Base-by-base conservation (phyloP, 129 eudicot genomes). In the Ambrosia artemisiifolia region DNA sequence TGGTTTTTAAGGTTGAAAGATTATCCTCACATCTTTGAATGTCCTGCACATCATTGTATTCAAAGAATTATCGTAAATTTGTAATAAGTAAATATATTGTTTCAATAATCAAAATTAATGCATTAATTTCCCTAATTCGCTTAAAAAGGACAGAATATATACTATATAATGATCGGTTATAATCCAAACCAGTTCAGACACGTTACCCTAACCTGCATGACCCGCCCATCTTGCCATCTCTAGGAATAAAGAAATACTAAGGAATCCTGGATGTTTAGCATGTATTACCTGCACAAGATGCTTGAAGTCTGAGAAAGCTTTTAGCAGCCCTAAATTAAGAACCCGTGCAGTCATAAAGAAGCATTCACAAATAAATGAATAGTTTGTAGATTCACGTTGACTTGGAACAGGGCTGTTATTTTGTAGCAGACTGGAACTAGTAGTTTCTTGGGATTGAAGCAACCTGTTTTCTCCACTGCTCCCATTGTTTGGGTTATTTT, bases 311-410 rank as follows among this genome's bases (percentile, higher is more conserved):
- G 96, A 87, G 83, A 94, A 90, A 70, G 95, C 96, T 85, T 94
- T 94, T 64, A 94, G 74, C 32, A 94, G 70, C 43, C 98, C 98
- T 84, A 94, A 84, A 85, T 94, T 93, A 13, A 94, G 95, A 42
- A 90, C 95, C 77, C 98, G 82, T 48, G 98, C 96, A 60, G 98
- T 94, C 98, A 94, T 94, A 78, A 90, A 94, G 87, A 94, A 94
- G 82, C 98, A 94, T 86, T 94, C 98, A 77, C 96, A 87, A 32
- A 94, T 94, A 71, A 94, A 94, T n/a, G 95, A 76, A 78, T 83
- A 94, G 75, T 76, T 89, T 46, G 87, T 77, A 61, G 82, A 67
- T 62, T 71, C 88, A 24, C 53, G 72, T 71, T 76, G 70, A 68
- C 55, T 82, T 66, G 83, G 53, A 65, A 51, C 64, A n/a, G 84